phyloP scores from a whole-genome alignment of 495 filamentous ascomycete species.

The Parmelia sp. region DNA sequence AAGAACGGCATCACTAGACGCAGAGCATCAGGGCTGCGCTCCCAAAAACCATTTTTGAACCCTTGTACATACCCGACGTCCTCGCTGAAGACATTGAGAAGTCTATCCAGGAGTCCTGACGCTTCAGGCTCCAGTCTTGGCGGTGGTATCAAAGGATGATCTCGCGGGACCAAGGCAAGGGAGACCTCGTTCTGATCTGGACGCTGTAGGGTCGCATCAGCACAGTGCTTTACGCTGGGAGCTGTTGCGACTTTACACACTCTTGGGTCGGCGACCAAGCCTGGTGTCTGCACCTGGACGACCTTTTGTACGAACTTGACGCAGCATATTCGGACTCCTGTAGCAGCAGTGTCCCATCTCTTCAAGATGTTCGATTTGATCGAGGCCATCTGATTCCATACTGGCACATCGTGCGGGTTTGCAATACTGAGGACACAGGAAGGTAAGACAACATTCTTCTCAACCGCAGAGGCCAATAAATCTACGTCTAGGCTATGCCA shows the following conservation, averaged over 20 bases:
- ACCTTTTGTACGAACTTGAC: conserved; percentile 95
- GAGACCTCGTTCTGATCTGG: conserved; percentile 84
- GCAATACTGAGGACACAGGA: conserved; percentile 56
- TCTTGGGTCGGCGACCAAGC: conserved; percentile 73
- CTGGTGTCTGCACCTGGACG: conserved; percentile 83
- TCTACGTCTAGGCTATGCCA: conserved; percentile 10
- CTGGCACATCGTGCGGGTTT: conserved; percentile 67
- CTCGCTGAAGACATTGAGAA: conserved; percentile 82
- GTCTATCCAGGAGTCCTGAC: conserved; percentile 78
- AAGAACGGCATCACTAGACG: conserved; percentile 71
- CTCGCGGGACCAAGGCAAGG: conserved; percentile 72
- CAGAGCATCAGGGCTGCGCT: conserved; percentile 21
- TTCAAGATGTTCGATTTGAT: conserved; percentile 85
- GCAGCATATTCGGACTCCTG: conserved; percentile 80
- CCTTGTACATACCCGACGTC: conserved; percentile 58
- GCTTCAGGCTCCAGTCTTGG: conserved; percentile 84
- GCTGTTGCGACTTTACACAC: conserved; percentile 44
- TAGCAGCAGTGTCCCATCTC: conserved; percentile 76
- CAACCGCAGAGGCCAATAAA: neutral
- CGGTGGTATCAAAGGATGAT: conserved; percentile 69
- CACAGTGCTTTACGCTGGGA: conserved; percentile 16
- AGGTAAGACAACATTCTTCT: conserved; percentile 29
- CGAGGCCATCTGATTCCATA: conserved; percentile 79
- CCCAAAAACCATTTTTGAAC: conserved; percentile 2
- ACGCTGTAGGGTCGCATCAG: conserved; percentile 47